Evolutionary conservation across 768 basidiomycete genomes (phyloP).

Genomic region (Fomitopsis serialis): DNA sequence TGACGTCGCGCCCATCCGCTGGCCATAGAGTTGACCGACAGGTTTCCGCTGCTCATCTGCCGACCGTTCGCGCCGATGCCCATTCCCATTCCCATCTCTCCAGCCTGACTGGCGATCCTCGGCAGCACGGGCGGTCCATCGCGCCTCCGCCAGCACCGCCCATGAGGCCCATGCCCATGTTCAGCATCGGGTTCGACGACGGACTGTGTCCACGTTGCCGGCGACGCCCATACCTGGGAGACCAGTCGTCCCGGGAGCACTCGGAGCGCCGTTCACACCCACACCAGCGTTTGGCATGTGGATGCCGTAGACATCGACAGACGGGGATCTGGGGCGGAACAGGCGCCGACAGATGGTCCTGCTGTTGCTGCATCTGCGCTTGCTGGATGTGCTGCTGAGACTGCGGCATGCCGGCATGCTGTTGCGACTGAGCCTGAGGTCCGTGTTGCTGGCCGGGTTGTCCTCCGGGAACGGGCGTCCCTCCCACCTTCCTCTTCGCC

Average conservation of each 20-base stretch:
- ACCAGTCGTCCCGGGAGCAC: constrained; percentile 3
- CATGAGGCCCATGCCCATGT: constrained; percentile 18
- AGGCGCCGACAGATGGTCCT: background rate
- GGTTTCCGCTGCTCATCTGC: constrained; percentile 9
- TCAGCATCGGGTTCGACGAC: constrained; percentile 7
- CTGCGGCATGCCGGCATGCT: background rate
- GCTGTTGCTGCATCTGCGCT: constrained; percentile 1
- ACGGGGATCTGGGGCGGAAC: background rate
- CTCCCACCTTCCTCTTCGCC: constrained; percentile 15
- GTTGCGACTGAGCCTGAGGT: background rate
- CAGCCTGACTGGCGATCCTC: constrained; percentile 7
- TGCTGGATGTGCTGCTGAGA: constrained; percentile 5
- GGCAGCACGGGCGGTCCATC: constrained; percentile 37
- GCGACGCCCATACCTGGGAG: constrained; percentile 14
- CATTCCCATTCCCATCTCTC: constrained; percentile 9
- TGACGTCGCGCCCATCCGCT: constrained; percentile 3
- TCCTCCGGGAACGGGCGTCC: constrained; percentile 8
- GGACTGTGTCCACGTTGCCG: constrained; percentile 9
- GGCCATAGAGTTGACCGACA: constrained; percentile 5
- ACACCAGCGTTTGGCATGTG: background rate
- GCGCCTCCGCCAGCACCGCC: constrained; percentile 27
- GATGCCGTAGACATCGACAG: background rate
- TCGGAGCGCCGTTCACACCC: background rate
- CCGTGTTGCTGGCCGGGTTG: constrained; percentile 3
- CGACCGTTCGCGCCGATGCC: constrained; percentile 21